Percentiles rank a stretch among this genome's conserved stretches.
These are phyloP conservation scores for Rhodomyrtus psidioides DNA, from an alignment of 441 rosid genomes.

Conservation along the genomic window DNA sequence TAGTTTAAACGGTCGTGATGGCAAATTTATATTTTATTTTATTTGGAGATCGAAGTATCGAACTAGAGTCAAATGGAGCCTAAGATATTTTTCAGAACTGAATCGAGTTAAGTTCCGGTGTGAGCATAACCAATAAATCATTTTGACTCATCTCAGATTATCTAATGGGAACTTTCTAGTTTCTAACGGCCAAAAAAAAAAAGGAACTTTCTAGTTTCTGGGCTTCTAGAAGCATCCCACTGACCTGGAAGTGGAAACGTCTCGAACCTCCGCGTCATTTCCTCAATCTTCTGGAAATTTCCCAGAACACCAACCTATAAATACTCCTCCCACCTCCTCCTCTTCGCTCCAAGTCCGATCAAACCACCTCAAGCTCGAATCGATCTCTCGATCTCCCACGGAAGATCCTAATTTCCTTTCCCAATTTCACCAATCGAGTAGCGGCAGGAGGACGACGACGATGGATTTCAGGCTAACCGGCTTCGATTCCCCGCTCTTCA, in stretches of 20 bases:
- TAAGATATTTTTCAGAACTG: too few relatives aligned
- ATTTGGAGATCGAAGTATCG: too few relatives aligned
- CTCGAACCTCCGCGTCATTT: neutral
- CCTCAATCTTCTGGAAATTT: neutral
- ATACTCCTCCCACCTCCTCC: neutral
- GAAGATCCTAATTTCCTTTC: too few relatives aligned
- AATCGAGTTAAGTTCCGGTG: too few relatives aligned
- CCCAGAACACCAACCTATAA: neutral
- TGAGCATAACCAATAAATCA: too few relatives aligned
- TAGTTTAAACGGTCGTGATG: too few relatives aligned
- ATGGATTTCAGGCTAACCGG: neutral
- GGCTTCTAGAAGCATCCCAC: neutral
- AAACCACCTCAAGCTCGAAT: fast-evolving
- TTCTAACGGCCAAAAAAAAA: neutral
- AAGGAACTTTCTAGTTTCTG: neutral
- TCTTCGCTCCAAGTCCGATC: neutral
- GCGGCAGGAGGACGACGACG: neutral
- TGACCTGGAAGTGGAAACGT: neutral
- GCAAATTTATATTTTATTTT: too few relatives aligned
- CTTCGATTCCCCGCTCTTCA: neutral
- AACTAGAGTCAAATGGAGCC: too few relatives aligned
- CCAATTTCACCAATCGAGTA: neutral
- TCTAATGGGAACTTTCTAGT: neutral
- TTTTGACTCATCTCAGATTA: too few relatives aligned
- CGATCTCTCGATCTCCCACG: neutral